Evolutionary conservation across 345 rosid genomes (phyloP).

Genomic region (Litchi chinensis): DNA sequence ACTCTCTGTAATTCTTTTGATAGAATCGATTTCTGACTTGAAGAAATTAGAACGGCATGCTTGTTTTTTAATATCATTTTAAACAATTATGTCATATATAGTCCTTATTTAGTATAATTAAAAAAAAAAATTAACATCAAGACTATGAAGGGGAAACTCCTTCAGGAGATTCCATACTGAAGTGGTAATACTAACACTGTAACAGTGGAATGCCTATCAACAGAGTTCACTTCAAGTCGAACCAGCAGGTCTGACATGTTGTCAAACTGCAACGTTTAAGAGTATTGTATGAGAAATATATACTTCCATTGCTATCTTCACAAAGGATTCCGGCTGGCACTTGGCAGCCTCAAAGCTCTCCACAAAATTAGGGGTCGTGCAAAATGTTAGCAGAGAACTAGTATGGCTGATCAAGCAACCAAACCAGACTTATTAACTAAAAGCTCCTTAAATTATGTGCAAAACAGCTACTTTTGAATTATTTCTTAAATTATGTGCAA

Average conservation of each 20-base stretch:
- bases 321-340: neutral
- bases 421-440: neutral
- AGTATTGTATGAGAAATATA: neutral
- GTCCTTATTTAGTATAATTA: neutral
- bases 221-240: constrained; percentile 3
- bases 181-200: neutral
- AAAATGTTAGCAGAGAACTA: neutral
- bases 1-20: neutral
- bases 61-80: neutral
- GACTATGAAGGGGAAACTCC: neutral
- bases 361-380: neutral
- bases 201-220: neutral
- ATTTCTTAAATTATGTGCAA: neutral
- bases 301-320: constrained; percentile 12
- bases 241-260: neutral
- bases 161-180: neutral
- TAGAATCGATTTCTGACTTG: neutral
- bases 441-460: neutral
- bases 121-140: neutral
- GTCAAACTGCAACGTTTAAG: constrained; percentile 1
- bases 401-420: neutral
- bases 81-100: too few species aligned
- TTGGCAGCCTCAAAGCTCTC: neutral
- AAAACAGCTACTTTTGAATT: neutral
- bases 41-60: neutral